Conservation (phyloP, 805 yeast genomes). For the Priceomyces haplophilus region DNA sequence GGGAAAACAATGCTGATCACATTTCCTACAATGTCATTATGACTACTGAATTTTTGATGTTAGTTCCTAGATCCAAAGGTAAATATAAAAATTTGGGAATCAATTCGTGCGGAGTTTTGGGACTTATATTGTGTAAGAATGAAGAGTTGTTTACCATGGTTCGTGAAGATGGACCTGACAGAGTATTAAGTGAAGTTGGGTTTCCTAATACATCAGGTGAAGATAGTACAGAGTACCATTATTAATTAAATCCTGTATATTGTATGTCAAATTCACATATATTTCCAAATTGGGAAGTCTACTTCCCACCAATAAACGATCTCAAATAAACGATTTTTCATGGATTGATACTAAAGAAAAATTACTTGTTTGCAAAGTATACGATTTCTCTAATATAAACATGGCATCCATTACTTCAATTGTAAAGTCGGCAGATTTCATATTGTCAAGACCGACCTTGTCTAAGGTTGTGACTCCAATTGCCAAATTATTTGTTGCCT, state of each 20-base stretch:
- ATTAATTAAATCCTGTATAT: constrained; percentile 29
- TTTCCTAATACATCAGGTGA: constrained; percentile 59
- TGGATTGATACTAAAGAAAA: neutral
- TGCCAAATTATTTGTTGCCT: constrained; percentile 67
- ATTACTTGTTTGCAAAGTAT: neutral
- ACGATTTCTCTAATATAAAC: neutral
- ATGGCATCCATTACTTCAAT: constrained; percentile 66
- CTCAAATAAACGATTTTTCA: neutral
- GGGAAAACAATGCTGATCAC: constrained; percentile 44
- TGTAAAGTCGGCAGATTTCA: constrained; percentile 72
- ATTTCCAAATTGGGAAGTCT: constrained; percentile 25
- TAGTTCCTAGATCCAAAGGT: constrained; percentile 74
- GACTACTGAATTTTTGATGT: constrained; percentile 79
- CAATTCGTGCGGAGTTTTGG: constrained; percentile 79
- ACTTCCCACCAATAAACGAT: constrained; percentile 23
- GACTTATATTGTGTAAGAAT: constrained; percentile 73
- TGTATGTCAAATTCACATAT: constrained; percentile 3
- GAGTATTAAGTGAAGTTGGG: constrained; percentile 63
- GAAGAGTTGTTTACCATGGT: constrained; percentile 51
- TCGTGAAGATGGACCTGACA: constrained; percentile 43
- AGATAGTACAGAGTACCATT: constrained; percentile 62
- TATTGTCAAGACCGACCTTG: constrained; percentile 76
- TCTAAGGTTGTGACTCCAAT: constrained; percentile 75
- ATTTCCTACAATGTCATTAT: constrained; percentile 78
- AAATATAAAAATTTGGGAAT: constrained; percentile 54